Evolutionary conservation across 2,329 filamentous ascomycete genomes (phyloP), one percentile per base, ranked within the genome.

Genomic region (Penicillium sp.): DNA sequence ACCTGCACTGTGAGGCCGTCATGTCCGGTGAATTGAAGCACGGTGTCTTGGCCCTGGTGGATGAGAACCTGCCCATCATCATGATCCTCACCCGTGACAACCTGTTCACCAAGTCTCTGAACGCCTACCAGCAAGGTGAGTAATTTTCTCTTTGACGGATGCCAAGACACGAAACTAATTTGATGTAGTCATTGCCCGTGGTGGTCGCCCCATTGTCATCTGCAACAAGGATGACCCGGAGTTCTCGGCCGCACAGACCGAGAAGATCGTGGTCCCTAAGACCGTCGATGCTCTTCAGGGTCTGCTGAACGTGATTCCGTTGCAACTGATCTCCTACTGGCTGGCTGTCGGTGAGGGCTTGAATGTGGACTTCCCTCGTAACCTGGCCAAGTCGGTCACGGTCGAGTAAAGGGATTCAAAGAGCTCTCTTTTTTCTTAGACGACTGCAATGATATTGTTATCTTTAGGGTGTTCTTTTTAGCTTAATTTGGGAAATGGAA

Each of bases 11-110:
- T 71, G 93, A 98, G 75, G 93, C 93, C 58, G 93, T 98, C 76
- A 98, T 98, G 93, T 97, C 93, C 51, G 93, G 93, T 71, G 93
- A 98, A 75, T 80, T 98, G 60, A 98, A 98, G 81, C 93, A 98
- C 71, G 93, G 93, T 77, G 93, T 98, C 36, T 77, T 98, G 64
- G 93, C 93, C 37, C 79, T 98, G 49, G 93, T 98, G 45, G 93
- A 98, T 61, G 93, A 98, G 79, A 91, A 95, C 72, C 81, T 98
- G 25, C 93, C 93, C 48, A 98, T 98, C 68, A 95, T 98, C 71
- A 98, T 98, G 93, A 97, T 98, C 63, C 78, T 98, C 47, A 98
- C 93, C 39, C 86, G 93, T 46, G 93, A 98, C 65, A 80, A 89
- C 58, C 84, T 98, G 63, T 98, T 98, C 75, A 86, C 86, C 68